Percentiles rank a stretch among this genome's conserved stretches.
phyloP scores from a whole-genome alignment of 116 monocot species.

The Iris pallida region DNA sequence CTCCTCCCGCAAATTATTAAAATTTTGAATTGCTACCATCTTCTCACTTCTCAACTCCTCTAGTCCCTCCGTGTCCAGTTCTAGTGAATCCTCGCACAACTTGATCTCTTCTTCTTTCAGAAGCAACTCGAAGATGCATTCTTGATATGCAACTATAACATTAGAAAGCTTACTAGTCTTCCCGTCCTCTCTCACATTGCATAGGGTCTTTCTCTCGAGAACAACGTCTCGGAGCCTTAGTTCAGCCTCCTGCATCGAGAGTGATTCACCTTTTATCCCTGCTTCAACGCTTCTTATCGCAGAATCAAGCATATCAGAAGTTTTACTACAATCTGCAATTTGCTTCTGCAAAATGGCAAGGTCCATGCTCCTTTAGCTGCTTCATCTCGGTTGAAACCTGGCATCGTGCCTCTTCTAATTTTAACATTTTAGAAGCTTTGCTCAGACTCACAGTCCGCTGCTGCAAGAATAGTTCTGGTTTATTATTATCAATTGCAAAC shows the following conservation, averaged over 20 bases:
- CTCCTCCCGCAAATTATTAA: conserved; percentile 30
- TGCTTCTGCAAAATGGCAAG: conserved; percentile 36
- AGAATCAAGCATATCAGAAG: conserved; percentile 31
- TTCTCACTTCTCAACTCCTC: conserved; percentile 27
- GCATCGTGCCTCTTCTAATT: conserved; percentile 65
- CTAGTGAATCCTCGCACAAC: conserved; percentile 30
- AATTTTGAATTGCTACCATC: conserved; percentile 18
- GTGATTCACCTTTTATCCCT: conserved; percentile 21
- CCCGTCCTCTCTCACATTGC: conserved; percentile 27
- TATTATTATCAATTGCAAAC: conserved; percentile 66
- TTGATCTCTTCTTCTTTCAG: conserved; percentile 51
- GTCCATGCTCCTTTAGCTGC: conserved; percentile 35
- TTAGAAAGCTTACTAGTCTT: conserved; percentile 22
- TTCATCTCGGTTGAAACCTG: conserved; percentile 55
- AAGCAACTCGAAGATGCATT: conserved; percentile 37
- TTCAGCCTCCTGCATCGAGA: conserved; percentile 34
- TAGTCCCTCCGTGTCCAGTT: conserved; percentile 23
- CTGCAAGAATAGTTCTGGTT: conserved; percentile 3
- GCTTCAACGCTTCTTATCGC: conserved; percentile 35
- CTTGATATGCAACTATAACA: conserved; percentile 54
- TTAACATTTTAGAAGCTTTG: conserved; percentile 78
- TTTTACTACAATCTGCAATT: conserved; percentile 20
- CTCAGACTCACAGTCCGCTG: conserved; percentile 19
- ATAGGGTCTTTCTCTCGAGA: conserved; percentile 35
- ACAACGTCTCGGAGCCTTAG: conserved; percentile 20